Evolutionary conservation across 495 filamentous ascomycete species (phyloP).

Genomic region (Hypoxylon lienhwacheense): DNA sequence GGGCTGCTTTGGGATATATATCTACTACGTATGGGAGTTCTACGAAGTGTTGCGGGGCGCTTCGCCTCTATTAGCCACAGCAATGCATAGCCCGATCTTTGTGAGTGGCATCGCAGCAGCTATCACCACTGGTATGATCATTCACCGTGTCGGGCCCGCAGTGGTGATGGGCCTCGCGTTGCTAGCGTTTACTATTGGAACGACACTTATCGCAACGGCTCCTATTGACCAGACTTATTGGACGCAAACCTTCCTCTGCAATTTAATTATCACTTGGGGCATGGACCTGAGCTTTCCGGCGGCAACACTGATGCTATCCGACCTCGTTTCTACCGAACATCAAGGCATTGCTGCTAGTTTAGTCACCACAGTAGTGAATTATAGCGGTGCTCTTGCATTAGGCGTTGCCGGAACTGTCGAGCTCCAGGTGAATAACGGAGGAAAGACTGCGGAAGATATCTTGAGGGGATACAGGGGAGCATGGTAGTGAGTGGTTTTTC

Average conservation of each 20-base stretch:
- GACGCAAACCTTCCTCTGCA: conserved; percentile 52
- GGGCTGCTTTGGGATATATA: conserved; percentile 64
- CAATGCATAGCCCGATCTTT: conserved; percentile 52
- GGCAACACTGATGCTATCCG: conserved; percentile 48
- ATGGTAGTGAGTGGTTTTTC: conserved; percentile 36
- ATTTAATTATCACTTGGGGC: conserved; percentile 56
- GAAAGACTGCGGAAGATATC: conserved; percentile 39
- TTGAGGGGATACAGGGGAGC: conserved; percentile 47
- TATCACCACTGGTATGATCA: conserved; percentile 53
- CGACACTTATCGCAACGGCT: conserved; percentile 52
- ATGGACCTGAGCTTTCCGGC: conserved; percentile 55
- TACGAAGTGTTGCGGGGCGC: conserved; percentile 55
- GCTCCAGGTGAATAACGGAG: conserved; percentile 39
- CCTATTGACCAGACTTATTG: conserved; percentile 54
- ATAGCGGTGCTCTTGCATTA: conserved; percentile 51
- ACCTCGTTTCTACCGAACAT: conserved; percentile 47
- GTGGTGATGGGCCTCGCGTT: conserved; percentile 58
- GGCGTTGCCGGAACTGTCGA: conserved; percentile 55
- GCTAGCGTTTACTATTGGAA: conserved; percentile 52
- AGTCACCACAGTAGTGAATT: conserved; percentile 52
- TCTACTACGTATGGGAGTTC: conserved; percentile 63
- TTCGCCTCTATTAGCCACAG: conserved; percentile 52
- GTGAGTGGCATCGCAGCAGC: conserved; percentile 56
- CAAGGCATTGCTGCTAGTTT: conserved; percentile 52
- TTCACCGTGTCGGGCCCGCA: conserved; percentile 49